These are phyloP conservation scores for Cornus suecica DNA, from an alignment of 148 eudicot genomes.

Conservation along the genomic window DNA sequence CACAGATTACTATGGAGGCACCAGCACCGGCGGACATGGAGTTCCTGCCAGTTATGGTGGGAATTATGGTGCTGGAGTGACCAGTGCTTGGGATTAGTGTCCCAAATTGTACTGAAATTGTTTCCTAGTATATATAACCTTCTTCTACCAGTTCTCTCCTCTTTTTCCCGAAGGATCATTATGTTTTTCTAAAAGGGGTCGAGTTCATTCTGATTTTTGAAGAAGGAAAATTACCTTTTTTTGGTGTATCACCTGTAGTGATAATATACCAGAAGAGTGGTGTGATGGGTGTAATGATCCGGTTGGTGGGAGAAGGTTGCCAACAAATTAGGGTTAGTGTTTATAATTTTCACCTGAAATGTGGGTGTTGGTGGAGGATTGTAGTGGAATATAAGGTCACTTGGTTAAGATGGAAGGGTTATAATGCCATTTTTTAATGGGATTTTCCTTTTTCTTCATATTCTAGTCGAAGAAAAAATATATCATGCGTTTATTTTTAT, in stretches of 20 bases:
- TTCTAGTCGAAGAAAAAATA: too few relatives aligned
- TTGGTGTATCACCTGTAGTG: not conserved
- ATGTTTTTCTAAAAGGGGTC: not conserved
- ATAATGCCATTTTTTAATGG: too few relatives aligned
- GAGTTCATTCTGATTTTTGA: not conserved
- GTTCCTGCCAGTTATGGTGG: constrained; percentile 12
- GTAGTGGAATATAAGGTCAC: too few relatives aligned
- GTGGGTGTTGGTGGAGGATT: too few relatives aligned
- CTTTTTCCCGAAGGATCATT: not conserved
- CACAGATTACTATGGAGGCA: constrained; percentile 44
- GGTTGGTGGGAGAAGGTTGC: not conserved
- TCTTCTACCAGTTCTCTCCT: not conserved
- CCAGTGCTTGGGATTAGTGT: constrained; percentile 79
- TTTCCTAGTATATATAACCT: constrained; percentile 9
- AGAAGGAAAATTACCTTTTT: not conserved
- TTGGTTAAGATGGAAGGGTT: too few relatives aligned
- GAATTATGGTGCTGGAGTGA: constrained; percentile 39
- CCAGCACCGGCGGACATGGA: constrained; percentile 33
- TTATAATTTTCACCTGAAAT: too few relatives aligned
- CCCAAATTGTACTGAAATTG: not conserved
- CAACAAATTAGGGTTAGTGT: not conserved
- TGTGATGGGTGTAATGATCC: not conserved
- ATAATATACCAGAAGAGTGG: too few relatives aligned
- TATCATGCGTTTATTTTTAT: too few relatives aligned
- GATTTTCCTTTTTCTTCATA: too few relatives aligned